phyloP scores from a whole-genome alignment of 306 rosid genomes.

The Malus fusca region DNA sequence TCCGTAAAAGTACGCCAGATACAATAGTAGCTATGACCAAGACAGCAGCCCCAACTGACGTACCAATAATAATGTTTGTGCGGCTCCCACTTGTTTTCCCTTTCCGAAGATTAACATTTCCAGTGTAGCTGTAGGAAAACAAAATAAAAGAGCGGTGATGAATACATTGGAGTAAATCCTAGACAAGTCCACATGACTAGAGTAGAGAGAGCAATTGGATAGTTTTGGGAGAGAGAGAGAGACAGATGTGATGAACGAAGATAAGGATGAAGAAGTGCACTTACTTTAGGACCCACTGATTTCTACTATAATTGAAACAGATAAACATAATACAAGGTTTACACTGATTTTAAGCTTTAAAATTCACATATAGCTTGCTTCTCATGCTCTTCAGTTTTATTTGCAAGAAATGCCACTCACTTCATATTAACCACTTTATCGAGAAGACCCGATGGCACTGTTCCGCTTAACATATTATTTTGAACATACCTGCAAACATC shows the following conservation, averaged over 20 bases:
- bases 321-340: background rate
- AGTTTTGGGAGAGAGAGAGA: background rate
- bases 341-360: background rate
- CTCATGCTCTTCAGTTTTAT: background rate
- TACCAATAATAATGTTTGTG: slow-evolving; percentile 47
- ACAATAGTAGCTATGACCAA: slow-evolving; percentile 59
- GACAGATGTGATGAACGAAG: background rate
- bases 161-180: background rate
- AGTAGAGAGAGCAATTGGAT: background rate
- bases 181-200: background rate
- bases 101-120: slow-evolving; percentile 65
- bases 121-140: slow-evolving; percentile 52
- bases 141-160: slow-evolving; percentile 11
- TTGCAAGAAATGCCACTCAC: slow-evolving; percentile 45
- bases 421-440: slow-evolving; percentile 37
- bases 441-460: slow-evolving; percentile 56
- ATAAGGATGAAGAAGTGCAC: background rate
- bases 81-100: slow-evolving; percentile 40
- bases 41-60: slow-evolving; percentile 73
- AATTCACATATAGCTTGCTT: background rate
- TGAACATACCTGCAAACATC: slow-evolving; percentile 65
- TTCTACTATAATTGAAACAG: background rate
- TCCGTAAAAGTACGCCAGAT: slow-evolving; percentile 49
- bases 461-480: slow-evolving; percentile 76
- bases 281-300: background rate